Evolutionary conservation across 805 yeast species (phyloP), one percentile per base, ranked within the genome.

Genomic region (Jamesozyma gamospora): DNA sequence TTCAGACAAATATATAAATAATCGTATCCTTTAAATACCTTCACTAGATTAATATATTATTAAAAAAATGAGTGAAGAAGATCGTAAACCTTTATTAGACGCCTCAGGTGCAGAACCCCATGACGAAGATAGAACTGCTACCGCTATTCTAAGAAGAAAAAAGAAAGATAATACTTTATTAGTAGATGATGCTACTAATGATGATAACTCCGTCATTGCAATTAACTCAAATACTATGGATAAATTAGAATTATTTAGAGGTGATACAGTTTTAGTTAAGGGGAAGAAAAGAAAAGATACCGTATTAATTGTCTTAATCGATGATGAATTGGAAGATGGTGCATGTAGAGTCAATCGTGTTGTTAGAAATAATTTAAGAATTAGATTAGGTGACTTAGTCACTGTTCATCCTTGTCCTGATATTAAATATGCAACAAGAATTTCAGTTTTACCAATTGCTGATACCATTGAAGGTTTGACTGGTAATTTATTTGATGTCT

Each of bases 221-320:
- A 84, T 92, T 81, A 82, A 94, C 28, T 83, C 95, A 14, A 81
- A 81, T 63, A 92, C 97, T 14, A 85, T 92, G 94, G 98, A 92
- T 59, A 72, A 81, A 55, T 71, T 92, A 45, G 95, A 92, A 64
- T 73, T 92, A 61, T 92, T 92, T 75, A 79, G 97, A 48, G 99
- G 99, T 53, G 99, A 92, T 60, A 92, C 97, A 28, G 97, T 92
- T 16, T 70, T 87, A 45, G 95, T 92, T 51, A 90, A 88, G 68
- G 99, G 99, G 56, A 92, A 92, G 72, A 92, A 86, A 77, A 79
- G 98, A 69, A 88, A 82, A 63, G 98, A 92, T 58, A 92, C 99
- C 18, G 97, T 92, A 13, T 73, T 92, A 62, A 85, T 92, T 63
- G 99, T 90, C 28, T 72, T 92, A 52, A 87, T 94, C 28, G 97